A percentile compares a stretch with the other conserved stretches of the same genome.
Conservation (phyloP, 192 early-diverging fungal species). For the Funneliformis geosporum region DNA sequence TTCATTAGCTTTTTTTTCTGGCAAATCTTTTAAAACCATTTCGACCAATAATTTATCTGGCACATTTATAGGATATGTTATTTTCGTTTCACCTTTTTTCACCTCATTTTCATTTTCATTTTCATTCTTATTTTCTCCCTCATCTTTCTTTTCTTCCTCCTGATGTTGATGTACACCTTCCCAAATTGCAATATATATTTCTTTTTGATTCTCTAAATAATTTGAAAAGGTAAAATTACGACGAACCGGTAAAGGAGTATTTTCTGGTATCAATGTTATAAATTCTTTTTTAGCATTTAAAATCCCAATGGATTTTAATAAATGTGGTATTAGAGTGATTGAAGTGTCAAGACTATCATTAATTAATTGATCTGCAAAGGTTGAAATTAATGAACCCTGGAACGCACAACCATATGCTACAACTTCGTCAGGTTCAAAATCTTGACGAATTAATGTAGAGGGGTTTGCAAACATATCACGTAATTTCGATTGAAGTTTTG, state of each 20-base stretch:
- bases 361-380: constrained; percentile 58
- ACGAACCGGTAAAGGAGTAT: constrained; percentile 84
- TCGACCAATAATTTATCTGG: constrained; percentile 65
- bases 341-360: constrained; percentile 52
- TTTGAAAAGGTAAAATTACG: constrained; percentile 74
- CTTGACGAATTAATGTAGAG: constrained; percentile 69
- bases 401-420: constrained; percentile 87
- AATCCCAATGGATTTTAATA: constrained; percentile 78
- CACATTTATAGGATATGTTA: constrained; percentile 47
- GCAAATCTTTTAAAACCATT: constrained; percentile 60
- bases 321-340: constrained; percentile 58
- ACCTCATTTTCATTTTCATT: constrained; percentile 58
- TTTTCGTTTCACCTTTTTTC: constrained; percentile 52
- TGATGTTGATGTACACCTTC: constrained; percentile 48
- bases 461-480: constrained; percentile 67
- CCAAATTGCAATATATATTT: constrained; percentile 79
- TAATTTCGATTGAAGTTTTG: constrained; percentile 78
- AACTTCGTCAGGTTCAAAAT: constrained; percentile 92
- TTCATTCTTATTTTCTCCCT: constrained; percentile 50
- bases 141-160: background rate
- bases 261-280: constrained; percentile 75
- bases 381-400: constrained; percentile 79
- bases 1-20: constrained; percentile 49
- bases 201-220: constrained; percentile 61
- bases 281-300: constrained; percentile 71